Evolutionary conservation across 495 filamentous ascomycete genomes (phyloP), one percentile per base, ranked within the genome.

Genomic region (Aspergillus biplanus): DNA sequence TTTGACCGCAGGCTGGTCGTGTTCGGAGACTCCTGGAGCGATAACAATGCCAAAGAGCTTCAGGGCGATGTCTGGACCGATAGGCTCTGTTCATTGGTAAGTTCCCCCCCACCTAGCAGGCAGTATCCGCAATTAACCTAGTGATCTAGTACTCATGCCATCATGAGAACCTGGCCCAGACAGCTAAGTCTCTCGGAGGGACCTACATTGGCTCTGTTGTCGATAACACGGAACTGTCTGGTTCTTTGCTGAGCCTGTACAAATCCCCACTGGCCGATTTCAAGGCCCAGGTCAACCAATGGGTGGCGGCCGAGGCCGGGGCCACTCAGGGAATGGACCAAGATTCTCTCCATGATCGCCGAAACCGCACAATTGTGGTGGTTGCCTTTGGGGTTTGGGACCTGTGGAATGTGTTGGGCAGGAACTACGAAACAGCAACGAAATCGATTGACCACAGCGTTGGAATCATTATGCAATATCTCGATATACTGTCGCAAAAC

Each of bases 301-400:
- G 81, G 79, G 52, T 78, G 32, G 66, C 62, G 18, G 69, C 71
- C 27, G 78, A 81, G 72, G 54, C 62, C 39, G 54, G 58, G 13
- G 58, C 61, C 7, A 21, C 71, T 37, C 37, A 67, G 15, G 65
- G 62, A 0, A 49, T 79, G 21, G 64, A 65, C 13, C 68, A 58
- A 16, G 69, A 71, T n/a, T 55, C 65, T 8, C 55, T 73, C 42
- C 56, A 56, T 47, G 61, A 50, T 16, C 72, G 72, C 15, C 65
- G 73, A 52, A 69, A 81, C 18, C 64, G 66, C 21, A 77, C 76
- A 18, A 70, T 78, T 21, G 73, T 83, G 46, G 73, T 73, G 8
- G 66, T 84, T 6, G 80, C 78, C 33, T 85, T 84, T 62, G 78
- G 80, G 6, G 67, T 83, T 27, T 84, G 80, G 74, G 83, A 84